These are phyloP conservation scores for Pseudogymnoascus sp. DNA, from an alignment of 2,329 filamentous ascomycete genomes.

Conservation along the genomic window DNA sequence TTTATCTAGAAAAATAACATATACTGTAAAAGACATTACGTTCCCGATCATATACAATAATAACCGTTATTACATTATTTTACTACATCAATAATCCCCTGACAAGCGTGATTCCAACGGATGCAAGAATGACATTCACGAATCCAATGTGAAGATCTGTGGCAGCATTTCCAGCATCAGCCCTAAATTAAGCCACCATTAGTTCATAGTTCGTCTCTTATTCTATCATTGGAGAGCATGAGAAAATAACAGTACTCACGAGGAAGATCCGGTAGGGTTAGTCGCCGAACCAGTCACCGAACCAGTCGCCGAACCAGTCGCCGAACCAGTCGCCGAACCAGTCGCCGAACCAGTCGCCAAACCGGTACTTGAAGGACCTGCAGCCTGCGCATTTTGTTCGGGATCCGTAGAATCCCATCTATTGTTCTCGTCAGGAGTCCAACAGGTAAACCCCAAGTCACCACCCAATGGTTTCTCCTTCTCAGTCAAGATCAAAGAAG, in stretches of 20 bases:
- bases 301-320: too few species aligned
- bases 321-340: too few species aligned
- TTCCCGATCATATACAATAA: not conserved
- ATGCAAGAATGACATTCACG: not conserved
- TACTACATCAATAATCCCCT: not conserved
- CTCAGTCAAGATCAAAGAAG: constrained; percentile 10
- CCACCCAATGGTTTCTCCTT: not conserved
- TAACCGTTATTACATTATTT: not conserved
- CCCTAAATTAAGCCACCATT: not conserved
- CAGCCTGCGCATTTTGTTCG: not conserved
- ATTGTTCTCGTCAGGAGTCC: constrained; percentile 9
- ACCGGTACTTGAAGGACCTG: not conserved
- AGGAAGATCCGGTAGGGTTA: not conserved
- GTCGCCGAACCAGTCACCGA: not conserved
- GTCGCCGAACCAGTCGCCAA: too few species aligned
- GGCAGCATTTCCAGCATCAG: not conserved
- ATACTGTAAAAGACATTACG: too few species aligned
- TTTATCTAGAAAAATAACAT: not conserved
- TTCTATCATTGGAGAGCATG: not conserved
- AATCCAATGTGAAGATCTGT: not conserved
- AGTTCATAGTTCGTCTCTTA: not conserved
- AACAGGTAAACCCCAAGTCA: constrained; percentile 10
- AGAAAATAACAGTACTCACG: not conserved
- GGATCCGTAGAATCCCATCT: constrained; percentile 11
- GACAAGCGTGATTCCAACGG: not conserved